These are phyloP conservation scores for Metschnikowia kunwiensis DNA, from an alignment of 805 yeast species.

Conservation along the genomic window DNA sequence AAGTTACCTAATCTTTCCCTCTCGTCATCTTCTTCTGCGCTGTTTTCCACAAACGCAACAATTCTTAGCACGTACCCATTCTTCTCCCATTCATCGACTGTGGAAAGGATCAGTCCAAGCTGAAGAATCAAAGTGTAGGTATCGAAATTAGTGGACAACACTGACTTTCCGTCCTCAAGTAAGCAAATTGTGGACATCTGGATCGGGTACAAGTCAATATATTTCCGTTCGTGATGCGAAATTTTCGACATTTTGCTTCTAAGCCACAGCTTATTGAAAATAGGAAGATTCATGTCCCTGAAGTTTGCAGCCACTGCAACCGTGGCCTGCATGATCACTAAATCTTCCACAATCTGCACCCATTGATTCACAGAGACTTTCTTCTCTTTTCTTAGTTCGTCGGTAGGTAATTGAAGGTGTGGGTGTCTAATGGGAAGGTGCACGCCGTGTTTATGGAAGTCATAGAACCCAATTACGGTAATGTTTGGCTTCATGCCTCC, in stretches of 20 bases:
- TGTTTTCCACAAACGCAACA: slow-evolving; percentile 83
- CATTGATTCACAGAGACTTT: slow-evolving; percentile 74
- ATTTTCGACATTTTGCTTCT: slow-evolving; percentile 4
- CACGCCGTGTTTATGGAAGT: slow-evolving; percentile 47
- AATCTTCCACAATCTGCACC: slow-evolving; percentile 90
- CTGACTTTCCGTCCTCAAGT: slow-evolving; percentile 62
- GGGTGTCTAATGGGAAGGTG: slow-evolving; percentile 25
- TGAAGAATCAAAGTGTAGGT: slow-evolving; percentile 93
- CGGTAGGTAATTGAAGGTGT: slow-evolving; percentile 61
- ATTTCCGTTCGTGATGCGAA: slow-evolving; percentile 36
- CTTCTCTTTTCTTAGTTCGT: slow-evolving; percentile 65
- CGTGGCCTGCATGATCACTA: slow-evolving; percentile 82
- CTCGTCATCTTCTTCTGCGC: slow-evolving; percentile 70
- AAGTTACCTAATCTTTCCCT: slow-evolving; percentile 55
- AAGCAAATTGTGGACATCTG: slow-evolving; percentile 88
- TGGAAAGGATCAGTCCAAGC: slow-evolving; percentile 85
- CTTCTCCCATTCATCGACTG: slow-evolving; percentile 90
- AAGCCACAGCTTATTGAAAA: slow-evolving; percentile 19
- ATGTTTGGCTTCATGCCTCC: slow-evolving; percentile 99
- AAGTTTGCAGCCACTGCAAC: slow-evolving; percentile 95
- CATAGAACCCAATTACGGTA: slow-evolving; percentile 87
- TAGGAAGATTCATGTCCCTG: slow-evolving; percentile 62
- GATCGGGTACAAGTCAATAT: slow-evolving; percentile 90
- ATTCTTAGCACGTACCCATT: slow-evolving; percentile 69
- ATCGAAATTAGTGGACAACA: slow-evolving; percentile 86